Evolutionary conservation across 2,329 filamentous ascomycete species (phyloP).

Genomic region (Diatrype stigma): DNA sequence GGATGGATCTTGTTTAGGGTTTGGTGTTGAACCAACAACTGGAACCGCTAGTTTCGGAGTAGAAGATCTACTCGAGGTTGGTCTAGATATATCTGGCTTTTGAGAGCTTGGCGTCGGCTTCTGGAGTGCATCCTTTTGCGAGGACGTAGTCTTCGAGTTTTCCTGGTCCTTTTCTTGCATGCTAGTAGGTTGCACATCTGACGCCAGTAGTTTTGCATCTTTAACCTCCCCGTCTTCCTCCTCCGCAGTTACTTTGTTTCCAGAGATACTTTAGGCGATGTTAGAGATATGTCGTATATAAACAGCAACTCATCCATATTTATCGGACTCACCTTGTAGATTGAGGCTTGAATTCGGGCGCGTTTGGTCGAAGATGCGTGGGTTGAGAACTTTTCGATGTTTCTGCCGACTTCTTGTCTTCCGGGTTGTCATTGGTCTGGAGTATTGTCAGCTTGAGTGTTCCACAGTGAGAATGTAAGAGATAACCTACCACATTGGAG

Average conservation of each 20-base stretch:
- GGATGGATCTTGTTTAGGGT: constrained; percentile 26
- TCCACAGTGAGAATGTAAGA: background rate
- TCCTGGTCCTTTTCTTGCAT: constrained; percentile 14
- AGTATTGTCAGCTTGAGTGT: constrained; percentile 30
- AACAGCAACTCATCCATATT: background rate
- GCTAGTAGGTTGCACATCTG: constrained; percentile 9
- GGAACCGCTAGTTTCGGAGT: constrained; percentile 17
- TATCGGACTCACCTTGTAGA: constrained; percentile 29
- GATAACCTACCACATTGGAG: constrained; percentile 53
- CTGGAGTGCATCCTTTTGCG: constrained; percentile 15
- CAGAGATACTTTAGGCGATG: constrained; percentile 15
- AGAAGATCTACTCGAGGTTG: constrained; percentile 17
- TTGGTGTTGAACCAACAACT: constrained; percentile 13
- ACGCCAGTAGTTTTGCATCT: constrained; percentile 42
- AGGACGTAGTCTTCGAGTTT: constrained; percentile 5
- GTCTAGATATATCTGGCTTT: constrained; percentile 19
- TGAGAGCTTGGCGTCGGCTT: constrained; percentile 11
- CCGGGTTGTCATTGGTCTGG: constrained; percentile 36
- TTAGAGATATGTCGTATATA: constrained; percentile 9
- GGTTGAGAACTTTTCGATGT: constrained; percentile 18
- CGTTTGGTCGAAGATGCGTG: constrained; percentile 53
- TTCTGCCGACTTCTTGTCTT: constrained; percentile 36
- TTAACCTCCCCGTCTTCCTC: constrained; percentile 72
- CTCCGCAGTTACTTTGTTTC: constrained; percentile 37
- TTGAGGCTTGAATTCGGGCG: constrained; percentile 60